Conservation (phyloP, 768 basidiomycete genomes). For the Suillus variegatus region DNA sequence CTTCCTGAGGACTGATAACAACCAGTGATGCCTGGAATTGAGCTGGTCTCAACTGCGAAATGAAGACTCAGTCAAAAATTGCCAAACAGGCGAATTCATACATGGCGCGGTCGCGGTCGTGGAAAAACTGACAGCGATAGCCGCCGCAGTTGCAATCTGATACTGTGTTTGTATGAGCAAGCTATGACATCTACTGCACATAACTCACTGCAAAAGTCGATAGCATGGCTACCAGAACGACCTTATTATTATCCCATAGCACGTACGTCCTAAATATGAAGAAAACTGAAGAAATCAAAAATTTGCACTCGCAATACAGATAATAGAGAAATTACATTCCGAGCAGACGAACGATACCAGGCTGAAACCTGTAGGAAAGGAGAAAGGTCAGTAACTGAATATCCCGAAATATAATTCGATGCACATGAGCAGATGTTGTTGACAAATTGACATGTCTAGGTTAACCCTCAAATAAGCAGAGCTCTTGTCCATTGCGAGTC, state of each 20-base stretch:
- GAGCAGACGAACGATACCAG: conserved; percentile 2
- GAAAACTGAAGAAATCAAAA: conserved; percentile 3
- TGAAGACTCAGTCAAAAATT: neutral
- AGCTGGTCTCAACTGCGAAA: conserved; percentile 1
- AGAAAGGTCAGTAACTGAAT: neutral
- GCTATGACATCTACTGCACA: neutral
- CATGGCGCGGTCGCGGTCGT: neutral
- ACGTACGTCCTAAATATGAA: conserved; percentile 12
- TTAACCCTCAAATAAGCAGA: neutral
- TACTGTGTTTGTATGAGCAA: neutral
- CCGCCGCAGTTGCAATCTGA: neutral
- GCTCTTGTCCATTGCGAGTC: no score
- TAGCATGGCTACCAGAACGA: neutral
- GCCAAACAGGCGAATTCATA: neutral
- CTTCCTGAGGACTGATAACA: neutral
- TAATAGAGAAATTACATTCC: neutral
- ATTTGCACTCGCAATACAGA: neutral
- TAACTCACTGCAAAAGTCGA: conserved; percentile 5
- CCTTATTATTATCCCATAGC: conserved; percentile 7
- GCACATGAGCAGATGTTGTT: conserved; percentile 8
- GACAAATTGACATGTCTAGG: conserved; percentile 8
- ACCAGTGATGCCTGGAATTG: conserved; percentile 6
- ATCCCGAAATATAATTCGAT: neutral
- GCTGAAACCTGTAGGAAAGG: conserved; percentile 1
- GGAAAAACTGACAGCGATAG: neutral